A percentile compares a stretch with the other conserved stretches of the same genome.
phyloP scores from a whole-genome alignment of 176 grass and related monocot species.

The Oryza coarctata region DNA sequence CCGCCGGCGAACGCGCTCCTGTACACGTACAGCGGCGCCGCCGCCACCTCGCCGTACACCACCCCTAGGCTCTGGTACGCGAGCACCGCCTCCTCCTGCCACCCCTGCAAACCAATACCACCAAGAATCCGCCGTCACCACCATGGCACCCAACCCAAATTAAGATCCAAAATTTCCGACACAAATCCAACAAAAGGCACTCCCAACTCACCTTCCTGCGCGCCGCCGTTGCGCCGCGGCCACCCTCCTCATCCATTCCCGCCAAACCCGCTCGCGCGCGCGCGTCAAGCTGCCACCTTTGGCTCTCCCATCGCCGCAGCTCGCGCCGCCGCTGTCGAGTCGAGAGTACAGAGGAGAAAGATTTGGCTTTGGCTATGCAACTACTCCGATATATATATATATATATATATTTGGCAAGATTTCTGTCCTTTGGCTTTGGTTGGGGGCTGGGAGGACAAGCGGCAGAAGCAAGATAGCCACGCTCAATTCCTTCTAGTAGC shows the following conservation, averaged over 20 bases:
- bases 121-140: slow-evolving; percentile 3
- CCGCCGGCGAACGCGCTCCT: slow-evolving; percentile 81
- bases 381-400: neutral
- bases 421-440: neutral
- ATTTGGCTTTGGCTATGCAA: neutral
- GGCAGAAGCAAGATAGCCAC: slow-evolving; percentile 11
- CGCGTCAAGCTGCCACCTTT: slow-evolving; percentile 34
- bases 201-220: slow-evolving; percentile 34
- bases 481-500: neutral
- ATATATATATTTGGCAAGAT: neutral
- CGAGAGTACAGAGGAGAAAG: neutral
- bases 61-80: slow-evolving; percentile 93
- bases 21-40: slow-evolving; percentile 91
- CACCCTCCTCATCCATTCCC: slow-evolving; percentile 37
- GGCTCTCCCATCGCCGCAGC: slow-evolving; percentile 1
- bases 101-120: slow-evolving; percentile 38
- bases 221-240: slow-evolving; percentile 26
- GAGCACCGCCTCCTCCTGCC: slow-evolving; percentile 58
- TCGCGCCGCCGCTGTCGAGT: neutral
- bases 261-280: neutral
- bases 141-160: neutral
- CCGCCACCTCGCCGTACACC: slow-evolving; percentile 86
- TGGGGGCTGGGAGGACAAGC: neutral
- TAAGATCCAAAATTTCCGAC: neutral
- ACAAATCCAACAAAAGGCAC: neutral